Conservation (phyloP, 805 yeast species). For the Starmerella bombi region DNA sequence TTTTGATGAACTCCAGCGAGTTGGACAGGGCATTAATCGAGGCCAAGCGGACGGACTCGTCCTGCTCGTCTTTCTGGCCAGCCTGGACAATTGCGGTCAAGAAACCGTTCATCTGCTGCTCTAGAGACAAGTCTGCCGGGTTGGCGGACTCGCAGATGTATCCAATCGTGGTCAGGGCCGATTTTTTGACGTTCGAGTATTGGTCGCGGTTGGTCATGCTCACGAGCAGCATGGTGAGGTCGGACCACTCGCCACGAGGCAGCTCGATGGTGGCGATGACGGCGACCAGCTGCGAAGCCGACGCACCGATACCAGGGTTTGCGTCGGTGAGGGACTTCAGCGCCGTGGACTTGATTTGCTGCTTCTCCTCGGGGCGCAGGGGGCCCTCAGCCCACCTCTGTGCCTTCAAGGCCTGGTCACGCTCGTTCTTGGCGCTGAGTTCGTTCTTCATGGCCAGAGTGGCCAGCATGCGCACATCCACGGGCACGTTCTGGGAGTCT, state of each 20-base stretch:
- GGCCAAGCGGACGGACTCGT: slow-evolving; percentile 62
- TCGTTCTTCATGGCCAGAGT: slow-evolving; percentile 80
- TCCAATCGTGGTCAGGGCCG: slow-evolving; percentile 81
- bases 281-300: slow-evolving; percentile 89
- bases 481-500: slow-evolving; percentile 36
- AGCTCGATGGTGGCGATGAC: slow-evolving; percentile 94
- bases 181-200: slow-evolving; percentile 68
- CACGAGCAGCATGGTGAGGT: slow-evolving; percentile 68
- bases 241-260: slow-evolving; percentile 80
- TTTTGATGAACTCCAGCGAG: slow-evolving; percentile 77
- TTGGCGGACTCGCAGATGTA: slow-evolving; percentile 93
- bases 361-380: slow-evolving; percentile 35
- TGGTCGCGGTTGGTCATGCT: slow-evolving; percentile 72
- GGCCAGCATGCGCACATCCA: slow-evolving; percentile 85
- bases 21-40: slow-evolving; percentile 86
- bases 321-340: slow-evolving; percentile 48
- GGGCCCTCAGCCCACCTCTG: slow-evolving; percentile 51
- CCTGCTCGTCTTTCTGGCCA: slow-evolving; percentile 71
- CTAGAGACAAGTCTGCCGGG: slow-evolving; percentile 61
- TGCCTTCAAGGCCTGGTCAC: slow-evolving; percentile 44
- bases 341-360: slow-evolving; percentile 49
- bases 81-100: slow-evolving; percentile 95
- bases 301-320: slow-evolving; percentile 68
- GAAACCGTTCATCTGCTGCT: slow-evolving; percentile 79
- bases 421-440: slow-evolving; percentile 63